Evolutionary conservation across 1,284 basidiomycete genomes (phyloP).

Genomic region (Takashimella koratensis): DNA sequence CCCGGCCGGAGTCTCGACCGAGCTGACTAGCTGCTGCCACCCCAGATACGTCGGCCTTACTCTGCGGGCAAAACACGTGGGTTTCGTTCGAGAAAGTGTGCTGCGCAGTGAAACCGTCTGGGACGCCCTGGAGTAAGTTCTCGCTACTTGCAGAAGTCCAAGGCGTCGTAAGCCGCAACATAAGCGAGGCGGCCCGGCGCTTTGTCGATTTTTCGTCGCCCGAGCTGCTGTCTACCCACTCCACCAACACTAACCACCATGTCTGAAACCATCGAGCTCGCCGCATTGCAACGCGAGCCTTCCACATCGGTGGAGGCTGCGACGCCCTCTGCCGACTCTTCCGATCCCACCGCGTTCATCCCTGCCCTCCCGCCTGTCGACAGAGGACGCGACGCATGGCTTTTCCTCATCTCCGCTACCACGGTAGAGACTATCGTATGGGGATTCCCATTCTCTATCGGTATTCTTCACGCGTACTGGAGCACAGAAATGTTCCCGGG

Average conservation of each 20-base stretch:
- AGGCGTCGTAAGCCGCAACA: too few species aligned
- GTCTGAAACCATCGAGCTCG: not conserved
- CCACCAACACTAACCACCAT: not conserved
- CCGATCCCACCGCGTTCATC: not conserved
- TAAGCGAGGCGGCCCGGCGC: too few species aligned
- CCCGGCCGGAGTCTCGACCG: too few species aligned
- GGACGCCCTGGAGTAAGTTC: too few species aligned
- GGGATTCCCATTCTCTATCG: conserved; percentile 45
- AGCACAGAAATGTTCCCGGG: conserved; percentile 36
- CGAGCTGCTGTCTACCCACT: not conserved
- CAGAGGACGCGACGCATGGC: conserved; percentile 40
- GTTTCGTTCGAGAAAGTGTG: too few species aligned
- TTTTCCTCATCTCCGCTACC: conserved; percentile 42
- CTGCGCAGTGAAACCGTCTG: too few species aligned
- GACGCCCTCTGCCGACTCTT: not conserved
- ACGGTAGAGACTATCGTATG: conserved; percentile 42
- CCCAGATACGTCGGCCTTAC: too few species aligned
- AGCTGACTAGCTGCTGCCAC: too few species aligned
- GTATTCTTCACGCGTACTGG: conserved; percentile 47
- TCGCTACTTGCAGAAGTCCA: too few species aligned
- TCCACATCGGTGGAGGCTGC: not conserved
- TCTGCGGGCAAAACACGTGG: too few species aligned
- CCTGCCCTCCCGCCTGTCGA: conserved; percentile 42
- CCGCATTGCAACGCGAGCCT: not conserved
- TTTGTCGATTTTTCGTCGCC: too few species aligned